A percentile compares a stretch with the other conserved stretches of the same genome.
phyloP scores from a whole-genome alignment of 495 filamentous ascomycete genomes.

The Immersiella caudata region DNA sequence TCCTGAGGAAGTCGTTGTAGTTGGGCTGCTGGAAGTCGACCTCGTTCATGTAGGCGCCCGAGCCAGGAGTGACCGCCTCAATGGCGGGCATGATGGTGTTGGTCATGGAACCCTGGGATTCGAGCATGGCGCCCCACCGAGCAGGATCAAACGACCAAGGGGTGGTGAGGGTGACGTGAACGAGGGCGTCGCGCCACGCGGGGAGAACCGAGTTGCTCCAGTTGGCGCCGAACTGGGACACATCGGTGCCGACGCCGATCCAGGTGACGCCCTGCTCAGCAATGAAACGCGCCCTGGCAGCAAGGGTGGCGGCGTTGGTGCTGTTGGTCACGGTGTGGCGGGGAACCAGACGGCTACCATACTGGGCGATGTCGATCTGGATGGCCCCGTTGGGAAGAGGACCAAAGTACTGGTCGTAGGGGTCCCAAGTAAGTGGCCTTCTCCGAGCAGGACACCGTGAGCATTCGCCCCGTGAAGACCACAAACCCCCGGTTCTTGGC shows the following conservation, averaged over 20 bases:
- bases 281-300: constrained; percentile 44
- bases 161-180: constrained; percentile 32
- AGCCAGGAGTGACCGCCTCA: constrained; percentile 41
- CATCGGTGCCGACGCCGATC: constrained; percentile 40
- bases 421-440: constrained; percentile 49
- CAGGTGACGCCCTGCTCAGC: constrained; percentile 45
- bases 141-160: constrained; percentile 33
- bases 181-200: constrained; percentile 36
- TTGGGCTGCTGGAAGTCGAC: constrained; percentile 51
- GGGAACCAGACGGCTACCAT: constrained; percentile 64
- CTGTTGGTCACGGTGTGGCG: constrained; percentile 48
- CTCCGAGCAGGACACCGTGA: constrained; percentile 34
- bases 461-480: constrained; percentile 57
- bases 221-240: constrained; percentile 30
- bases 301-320: constrained; percentile 31
- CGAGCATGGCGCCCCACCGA: constrained; percentile 28
- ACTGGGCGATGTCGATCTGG: constrained; percentile 52
- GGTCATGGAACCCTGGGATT: constrained; percentile 36
- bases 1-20: constrained; percentile 44
- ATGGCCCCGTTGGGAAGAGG: constrained; percentile 46
- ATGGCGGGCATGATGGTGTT: constrained; percentile 37
- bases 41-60: constrained; percentile 55
- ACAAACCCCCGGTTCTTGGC: constrained; percentile 49
- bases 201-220: constrained; percentile 58
- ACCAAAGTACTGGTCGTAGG: constrained; percentile 50